phyloP scores from a whole-genome alignment of 2,329 filamentous ascomycete genomes.

The Clarireedia paspali region DNA sequence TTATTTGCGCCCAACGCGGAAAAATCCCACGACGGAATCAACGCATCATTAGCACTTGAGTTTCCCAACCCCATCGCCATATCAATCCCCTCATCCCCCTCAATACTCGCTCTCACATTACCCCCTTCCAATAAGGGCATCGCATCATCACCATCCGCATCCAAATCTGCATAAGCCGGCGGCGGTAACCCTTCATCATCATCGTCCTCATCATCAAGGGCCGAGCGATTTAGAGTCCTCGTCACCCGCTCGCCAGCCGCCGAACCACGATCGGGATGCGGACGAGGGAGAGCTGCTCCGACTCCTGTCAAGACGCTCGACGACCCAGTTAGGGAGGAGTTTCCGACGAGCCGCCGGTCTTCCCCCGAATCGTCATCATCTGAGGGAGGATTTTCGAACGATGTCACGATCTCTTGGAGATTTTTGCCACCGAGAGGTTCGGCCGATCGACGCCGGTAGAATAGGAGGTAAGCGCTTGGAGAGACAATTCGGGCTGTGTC shows the following conservation, averaged over 20 bases:
- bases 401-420: constrained; percentile 62
- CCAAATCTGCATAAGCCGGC: constrained; percentile 9
- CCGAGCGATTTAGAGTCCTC: constrained; percentile 24
- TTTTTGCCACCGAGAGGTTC: constrained; percentile 70
- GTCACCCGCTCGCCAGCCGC: constrained; percentile 23
- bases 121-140: too few species aligned
- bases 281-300: constrained; percentile 65
- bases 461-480: constrained; percentile 79
- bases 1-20: too few species aligned
- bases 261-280: constrained; percentile 52
- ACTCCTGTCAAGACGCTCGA: constrained; percentile 77
- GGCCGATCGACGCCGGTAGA: constrained; percentile 82
- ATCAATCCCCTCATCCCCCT: too few species aligned
- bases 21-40: too few species aligned
- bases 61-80: too few species aligned
- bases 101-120: too few species aligned
- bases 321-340: constrained; percentile 83
- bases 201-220: constrained; percentile 20
- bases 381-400: constrained; percentile 46
- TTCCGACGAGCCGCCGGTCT: constrained; percentile 74
- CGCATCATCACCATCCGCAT: not conserved
- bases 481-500: constrained; percentile 61
- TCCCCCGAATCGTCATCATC: constrained; percentile 59
- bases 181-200: constrained; percentile 17
- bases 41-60: too few species aligned